These are phyloP conservation scores for Carallia pectinifolia DNA, from an alignment of 345 rosid genomes.

Conservation along the genomic window DNA sequence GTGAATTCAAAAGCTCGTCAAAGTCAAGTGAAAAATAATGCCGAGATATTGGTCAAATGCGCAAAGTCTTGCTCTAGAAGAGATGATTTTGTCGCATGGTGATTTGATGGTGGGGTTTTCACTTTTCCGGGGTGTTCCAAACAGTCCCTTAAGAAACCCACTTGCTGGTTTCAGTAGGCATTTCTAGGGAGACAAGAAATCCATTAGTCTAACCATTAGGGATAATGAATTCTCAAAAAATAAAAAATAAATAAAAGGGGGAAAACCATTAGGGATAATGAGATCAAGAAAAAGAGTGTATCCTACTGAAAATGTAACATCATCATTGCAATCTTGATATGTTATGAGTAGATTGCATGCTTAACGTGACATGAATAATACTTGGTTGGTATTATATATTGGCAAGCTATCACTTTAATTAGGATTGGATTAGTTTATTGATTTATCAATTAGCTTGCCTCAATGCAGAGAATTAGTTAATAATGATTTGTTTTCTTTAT, in stretches of 20 bases:
- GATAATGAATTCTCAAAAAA: background rate
- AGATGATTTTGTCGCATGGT: conserved; percentile 39
- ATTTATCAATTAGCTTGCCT: conserved; percentile 1
- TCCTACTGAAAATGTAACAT: conserved; percentile 32
- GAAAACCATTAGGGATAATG: conserved; percentile 11
- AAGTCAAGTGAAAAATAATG: conserved; percentile 11
- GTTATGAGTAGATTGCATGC: conserved; percentile 43
- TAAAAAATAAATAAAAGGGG: too few species aligned
- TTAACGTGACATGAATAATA: conserved; percentile 39
- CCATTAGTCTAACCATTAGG: conserved; percentile 13
- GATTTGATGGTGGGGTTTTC: conserved; percentile 29
- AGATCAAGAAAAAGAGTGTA: conserved; percentile 12
- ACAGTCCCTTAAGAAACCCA: conserved; percentile 21
- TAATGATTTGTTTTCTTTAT: background rate
- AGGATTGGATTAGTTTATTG: conserved; percentile 1
- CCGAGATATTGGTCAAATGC: background rate
- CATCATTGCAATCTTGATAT: conserved; percentile 36
- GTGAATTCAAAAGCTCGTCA: too few species aligned
- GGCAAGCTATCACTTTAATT: conserved; percentile 4
- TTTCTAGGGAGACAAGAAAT: conserved; percentile 32
- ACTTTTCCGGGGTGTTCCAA: conserved; percentile 11
- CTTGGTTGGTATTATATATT: conserved; percentile 23
- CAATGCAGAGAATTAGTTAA: background rate
- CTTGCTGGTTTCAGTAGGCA: conserved; percentile 33
- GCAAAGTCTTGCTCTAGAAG: conserved; percentile 33